Conservation (phyloP, 1,139 yeast genomes). For the Pichia norvegensis region DNA sequence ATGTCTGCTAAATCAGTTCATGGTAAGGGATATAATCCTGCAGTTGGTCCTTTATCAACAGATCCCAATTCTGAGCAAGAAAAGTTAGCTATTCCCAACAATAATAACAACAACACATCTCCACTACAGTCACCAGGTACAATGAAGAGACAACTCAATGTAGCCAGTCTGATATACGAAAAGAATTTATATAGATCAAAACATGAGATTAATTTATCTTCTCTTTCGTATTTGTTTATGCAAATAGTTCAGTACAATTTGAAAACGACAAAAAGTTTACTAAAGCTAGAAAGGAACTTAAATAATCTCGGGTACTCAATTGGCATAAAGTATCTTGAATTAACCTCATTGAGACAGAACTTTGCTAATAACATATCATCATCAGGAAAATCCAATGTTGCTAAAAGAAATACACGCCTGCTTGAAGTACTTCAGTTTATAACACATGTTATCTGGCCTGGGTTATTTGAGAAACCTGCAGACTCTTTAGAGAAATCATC, state of each 20-base stretch:
- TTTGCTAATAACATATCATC: conserved; percentile 40
- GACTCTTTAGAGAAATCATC: conserved; percentile 85
- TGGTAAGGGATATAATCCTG: conserved; percentile 25
- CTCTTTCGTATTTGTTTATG: conserved; percentile 63
- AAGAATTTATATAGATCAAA: conserved; percentile 56
- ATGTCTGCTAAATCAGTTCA: conserved; percentile 8
- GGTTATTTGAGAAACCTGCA: conserved; percentile 74
- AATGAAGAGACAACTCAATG: conserved; percentile 9
- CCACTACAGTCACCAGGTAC: conserved; percentile 10
- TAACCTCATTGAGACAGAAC: conserved; percentile 46
- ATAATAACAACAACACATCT: background rate
- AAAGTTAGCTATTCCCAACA: background rate
- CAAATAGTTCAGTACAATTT: conserved; percentile 58
- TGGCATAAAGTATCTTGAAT: conserved; percentile 53
- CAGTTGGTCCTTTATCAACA: conserved; percentile 25
- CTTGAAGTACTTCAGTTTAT: conserved; percentile 79
- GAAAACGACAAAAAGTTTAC: conserved; percentile 54
- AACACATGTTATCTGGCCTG: conserved; percentile 75
- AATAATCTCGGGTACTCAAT: conserved; percentile 70
- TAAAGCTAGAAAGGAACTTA: conserved; percentile 68
- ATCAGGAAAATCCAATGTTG: conserved; percentile 54
- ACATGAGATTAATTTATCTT: conserved; percentile 58
- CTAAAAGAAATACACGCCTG: conserved; percentile 64
- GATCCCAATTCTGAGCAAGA: conserved; percentile 9
- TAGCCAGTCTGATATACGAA: conserved; percentile 48